Evolutionary conservation across 2,329 filamentous ascomycete genomes (phyloP).

Genomic region (Paraphoma sp.): DNA sequence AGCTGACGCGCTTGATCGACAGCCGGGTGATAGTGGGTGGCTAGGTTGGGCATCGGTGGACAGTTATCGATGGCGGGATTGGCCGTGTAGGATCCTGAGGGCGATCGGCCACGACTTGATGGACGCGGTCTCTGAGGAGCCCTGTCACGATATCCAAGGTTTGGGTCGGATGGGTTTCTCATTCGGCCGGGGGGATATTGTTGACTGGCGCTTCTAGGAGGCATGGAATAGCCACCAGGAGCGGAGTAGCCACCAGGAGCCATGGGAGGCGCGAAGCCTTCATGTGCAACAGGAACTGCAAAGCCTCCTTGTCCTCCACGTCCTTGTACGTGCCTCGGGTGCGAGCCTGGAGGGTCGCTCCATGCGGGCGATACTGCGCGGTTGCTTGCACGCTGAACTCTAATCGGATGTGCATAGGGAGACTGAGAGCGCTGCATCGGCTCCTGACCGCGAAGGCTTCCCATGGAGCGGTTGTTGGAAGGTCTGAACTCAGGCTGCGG

Average conservation of each 20-base stretch:
- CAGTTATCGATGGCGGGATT: no score
- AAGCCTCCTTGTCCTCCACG: conserved; percentile 11
- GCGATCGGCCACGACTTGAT: conserved; percentile 20
- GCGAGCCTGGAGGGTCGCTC: conserved; percentile 46
- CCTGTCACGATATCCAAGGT: conserved; percentile 30
- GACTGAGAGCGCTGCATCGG: conserved; percentile 46
- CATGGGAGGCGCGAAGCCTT: no score
- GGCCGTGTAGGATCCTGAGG: no score
- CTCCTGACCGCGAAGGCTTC: conserved; percentile 51
- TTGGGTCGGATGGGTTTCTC: conserved; percentile 33
- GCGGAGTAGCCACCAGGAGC: conserved; percentile 1
- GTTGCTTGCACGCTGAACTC: conserved; percentile 51
- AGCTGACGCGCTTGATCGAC: conserved; percentile 26
- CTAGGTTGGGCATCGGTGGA: no score
- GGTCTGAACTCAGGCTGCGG: conserved; percentile 42
- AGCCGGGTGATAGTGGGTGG: conserved; percentile 21
- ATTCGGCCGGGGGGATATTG: conserved; percentile 6
- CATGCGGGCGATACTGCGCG: conserved; percentile 53
- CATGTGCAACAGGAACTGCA: no score
- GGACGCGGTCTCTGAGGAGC: conserved; percentile 13
- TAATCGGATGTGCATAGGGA: conserved; percentile 51
- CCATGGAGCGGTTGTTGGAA: conserved; percentile 52
- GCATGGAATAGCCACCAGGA: neutral
- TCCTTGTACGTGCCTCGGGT: conserved; percentile 23
- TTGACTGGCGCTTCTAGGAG: conserved; percentile 6